Evolutionary conservation across 2,329 filamentous ascomycete species (phyloP).

Genomic region (Xylaria sp.): DNA sequence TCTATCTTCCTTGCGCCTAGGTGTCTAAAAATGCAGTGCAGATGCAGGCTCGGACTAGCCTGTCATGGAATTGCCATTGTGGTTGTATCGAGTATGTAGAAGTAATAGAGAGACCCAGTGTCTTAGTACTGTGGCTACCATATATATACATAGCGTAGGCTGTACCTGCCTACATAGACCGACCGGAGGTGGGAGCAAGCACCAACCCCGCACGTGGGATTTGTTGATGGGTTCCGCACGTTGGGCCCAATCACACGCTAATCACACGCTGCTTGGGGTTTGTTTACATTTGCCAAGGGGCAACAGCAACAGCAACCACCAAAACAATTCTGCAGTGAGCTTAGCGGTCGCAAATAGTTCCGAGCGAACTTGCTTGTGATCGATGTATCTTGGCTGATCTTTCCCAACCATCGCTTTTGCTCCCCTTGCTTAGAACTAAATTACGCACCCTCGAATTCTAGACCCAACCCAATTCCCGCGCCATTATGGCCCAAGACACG

Average conservation of each 20-base stretch:
- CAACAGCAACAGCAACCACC: constrained; percentile 7
- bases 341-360: constrained; percentile 1
- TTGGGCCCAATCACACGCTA: constrained; percentile 33
- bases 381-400: background rate
- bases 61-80: no score
- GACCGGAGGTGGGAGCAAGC: no score
- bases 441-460: background rate
- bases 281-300: constrained; percentile 39
- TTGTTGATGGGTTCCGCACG: constrained; percentile 30
- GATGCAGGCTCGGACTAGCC: no score
- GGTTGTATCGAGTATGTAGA: no score
- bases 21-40: no score
- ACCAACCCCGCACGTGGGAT: constrained; percentile 15
- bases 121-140: no score
- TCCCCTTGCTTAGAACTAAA: background rate
- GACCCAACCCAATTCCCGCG: constrained; percentile 10
- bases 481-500: constrained; percentile 81
- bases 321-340: background rate
- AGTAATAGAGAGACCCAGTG: no score
- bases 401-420: background rate
- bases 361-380: background rate
- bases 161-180: no score
- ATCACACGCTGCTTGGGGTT: constrained; percentile 32
- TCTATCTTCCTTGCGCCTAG: no score
- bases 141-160: no score